A percentile compares a stretch with the other conserved stretches of the same genome.
Evolutionary conservation across 495 filamentous ascomycete genomes (phyloP).

Genomic region (Aspergillus cavernicola): DNA sequence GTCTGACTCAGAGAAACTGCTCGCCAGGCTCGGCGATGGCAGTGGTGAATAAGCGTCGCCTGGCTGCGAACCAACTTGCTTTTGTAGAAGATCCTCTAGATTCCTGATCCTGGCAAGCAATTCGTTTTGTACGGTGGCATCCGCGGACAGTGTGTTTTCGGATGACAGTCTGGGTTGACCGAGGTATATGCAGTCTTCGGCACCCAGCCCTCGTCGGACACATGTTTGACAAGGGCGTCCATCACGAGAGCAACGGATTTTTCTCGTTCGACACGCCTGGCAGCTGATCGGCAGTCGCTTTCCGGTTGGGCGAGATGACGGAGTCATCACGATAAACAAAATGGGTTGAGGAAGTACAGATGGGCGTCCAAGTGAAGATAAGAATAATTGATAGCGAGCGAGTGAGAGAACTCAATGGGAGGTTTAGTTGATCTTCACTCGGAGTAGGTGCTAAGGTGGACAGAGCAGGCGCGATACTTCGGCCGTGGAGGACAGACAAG

Average conservation of each 20-base stretch:
- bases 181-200: conserved; percentile 42
- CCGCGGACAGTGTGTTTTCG: conserved; percentile 25
- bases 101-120: conserved; percentile 36
- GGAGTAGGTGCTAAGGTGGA: no score
- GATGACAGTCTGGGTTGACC: conserved; percentile 38
- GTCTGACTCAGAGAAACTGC: conserved; percentile 33
- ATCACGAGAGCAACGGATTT: conserved; percentile 41
- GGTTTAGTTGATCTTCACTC: no score
- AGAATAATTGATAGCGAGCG: no score
- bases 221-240: conserved; percentile 41
- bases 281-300: conserved; percentile 43
- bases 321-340: conserved; percentile 8
- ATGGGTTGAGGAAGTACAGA: not conserved
- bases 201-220: conserved; percentile 36
- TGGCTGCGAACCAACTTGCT: conserved; percentile 24
- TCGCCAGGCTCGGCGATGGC: conserved; percentile 27
- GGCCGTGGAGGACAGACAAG: no score
- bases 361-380: no score
- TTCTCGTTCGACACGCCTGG: conserved; percentile 39
- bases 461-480: no score
- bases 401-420: no score
- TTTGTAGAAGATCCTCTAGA: conserved; percentile 37
- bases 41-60: conserved; percentile 29
- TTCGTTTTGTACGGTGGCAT: conserved; percentile 31
- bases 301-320: conserved; percentile 24